Base-by-base conservation (phyloP, 1,139 yeast genomes). In the Taphrina deformans region DNA sequence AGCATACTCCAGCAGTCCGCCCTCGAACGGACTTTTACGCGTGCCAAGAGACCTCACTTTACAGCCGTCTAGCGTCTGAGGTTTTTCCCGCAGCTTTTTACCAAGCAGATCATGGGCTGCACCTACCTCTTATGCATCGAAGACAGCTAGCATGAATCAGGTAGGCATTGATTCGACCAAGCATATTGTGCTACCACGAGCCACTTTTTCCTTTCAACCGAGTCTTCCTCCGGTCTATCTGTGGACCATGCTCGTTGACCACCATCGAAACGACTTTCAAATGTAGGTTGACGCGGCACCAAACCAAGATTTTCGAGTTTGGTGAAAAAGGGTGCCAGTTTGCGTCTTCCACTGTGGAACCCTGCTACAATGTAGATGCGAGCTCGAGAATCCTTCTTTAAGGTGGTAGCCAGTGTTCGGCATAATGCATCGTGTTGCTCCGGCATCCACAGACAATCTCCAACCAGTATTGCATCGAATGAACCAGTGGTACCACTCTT, bases 391-490 rank as follows among this genome's bases (percentile, higher is more conserved):
- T 24, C 31, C 3, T n/a, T 33, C 23, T 12, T 23, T 16, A 59
- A 23, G 14, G 50, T 38, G 2, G 24, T 40, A 2, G 23, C 18
- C 16, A 59, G 56, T 7, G 56, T 59, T 6, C 12, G 14, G 5
- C 46, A 51, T 4, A 59, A 31, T 10, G 46, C 46, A 6, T 24
- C 56, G 26, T 59, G 63, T 29, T 59, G 56, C 56, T 59, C 63
- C 9, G 55, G 56, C 46, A 50, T 35, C 63, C 63, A 59, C 3
- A 59, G 63, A 40, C 63, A 59, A 23, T 59, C 63, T 21, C 48
- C 55, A 12, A 59, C 35, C 12, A 59, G 48, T 14, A 59, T 50
- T 4, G 41, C 31, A 38, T 59, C 56, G 41, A 38, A 59, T 7
- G 12, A 10, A 10, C 48, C 48, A 16, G 26, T 24, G 29, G 33